phyloP scores from a whole-genome alignment of 2,329 filamentous ascomycete species.

The Rachicladosporium sp. region DNA sequence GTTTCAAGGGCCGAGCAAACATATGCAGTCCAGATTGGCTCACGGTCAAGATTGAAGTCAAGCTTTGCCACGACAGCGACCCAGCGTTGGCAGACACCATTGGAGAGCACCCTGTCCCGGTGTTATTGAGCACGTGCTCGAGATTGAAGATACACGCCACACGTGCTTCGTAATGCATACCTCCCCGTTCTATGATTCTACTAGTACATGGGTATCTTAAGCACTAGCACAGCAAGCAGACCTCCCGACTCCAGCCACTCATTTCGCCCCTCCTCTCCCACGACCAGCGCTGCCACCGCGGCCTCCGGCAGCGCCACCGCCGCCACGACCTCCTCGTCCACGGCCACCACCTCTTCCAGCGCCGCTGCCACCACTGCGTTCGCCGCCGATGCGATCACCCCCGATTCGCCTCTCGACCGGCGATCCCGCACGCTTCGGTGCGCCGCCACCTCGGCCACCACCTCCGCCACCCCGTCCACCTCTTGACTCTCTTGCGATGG shows the following conservation, averaged over 20 bases:
- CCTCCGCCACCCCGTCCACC: constrained; percentile 2
- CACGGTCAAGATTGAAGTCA: no score
- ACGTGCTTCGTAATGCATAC: background rate
- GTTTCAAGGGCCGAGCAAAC: no score
- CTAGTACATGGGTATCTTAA: constrained; percentile 7
- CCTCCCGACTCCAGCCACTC: constrained; percentile 1
- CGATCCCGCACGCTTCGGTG: background rate
- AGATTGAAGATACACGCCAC: no score
- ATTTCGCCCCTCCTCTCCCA: background rate
- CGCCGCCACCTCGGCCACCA: constrained; percentile 1
- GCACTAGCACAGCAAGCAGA: constrained; percentile 3
- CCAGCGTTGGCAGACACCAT: no score
- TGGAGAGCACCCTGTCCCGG: no score
- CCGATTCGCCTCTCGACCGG: background rate
- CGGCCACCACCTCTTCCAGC: constrained; percentile 5
- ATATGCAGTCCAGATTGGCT: no score
- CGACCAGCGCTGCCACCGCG: background rate
- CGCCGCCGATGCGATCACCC: constrained; percentile 1
- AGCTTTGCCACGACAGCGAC: no score
- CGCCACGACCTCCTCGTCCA: constrained; percentile 5
- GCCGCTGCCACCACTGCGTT: constrained; percentile 5
- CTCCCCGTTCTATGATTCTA: constrained; percentile 1
- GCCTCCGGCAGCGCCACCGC: constrained; percentile 6
- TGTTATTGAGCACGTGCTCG: no score
- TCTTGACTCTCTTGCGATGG: constrained; percentile 3